Evolutionary conservation across 75 land plant species (phyloP).

Genomic region (Adiantum capillusveneris): DNA sequence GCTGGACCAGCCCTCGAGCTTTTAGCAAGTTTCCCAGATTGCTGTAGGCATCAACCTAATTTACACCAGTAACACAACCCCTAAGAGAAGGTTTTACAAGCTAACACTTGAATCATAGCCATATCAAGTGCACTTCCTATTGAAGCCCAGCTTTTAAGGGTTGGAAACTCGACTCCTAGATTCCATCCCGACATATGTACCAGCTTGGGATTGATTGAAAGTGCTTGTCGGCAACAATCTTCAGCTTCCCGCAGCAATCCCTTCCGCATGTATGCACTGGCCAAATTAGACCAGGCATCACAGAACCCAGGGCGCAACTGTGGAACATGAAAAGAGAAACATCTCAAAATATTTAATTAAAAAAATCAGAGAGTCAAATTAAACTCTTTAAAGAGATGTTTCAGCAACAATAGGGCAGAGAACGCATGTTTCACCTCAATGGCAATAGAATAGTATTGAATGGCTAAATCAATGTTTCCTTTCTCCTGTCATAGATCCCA

Average conservation of each 20-base stretch:
- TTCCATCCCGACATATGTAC: too few relatives aligned
- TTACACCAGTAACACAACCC: neutral
- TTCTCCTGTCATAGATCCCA: conserved; percentile 56
- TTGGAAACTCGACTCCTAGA: too few relatives aligned
- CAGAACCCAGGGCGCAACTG: conserved; percentile 89
- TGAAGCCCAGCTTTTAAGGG: too few relatives aligned
- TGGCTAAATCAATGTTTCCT: conserved; percentile 90
- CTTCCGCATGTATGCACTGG: conserved; percentile 97
- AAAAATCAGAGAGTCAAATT: neutral
- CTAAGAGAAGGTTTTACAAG: too few relatives aligned
- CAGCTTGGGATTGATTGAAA: conserved; percentile 76
- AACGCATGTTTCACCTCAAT: conserved; percentile 56
- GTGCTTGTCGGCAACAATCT: conserved; percentile 91
- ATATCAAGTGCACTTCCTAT: too few relatives aligned
- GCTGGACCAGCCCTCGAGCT: conserved; percentile 86
- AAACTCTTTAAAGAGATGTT: too few relatives aligned
- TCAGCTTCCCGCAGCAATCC: conserved; percentile 86
- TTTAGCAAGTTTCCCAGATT: conserved; percentile 94
- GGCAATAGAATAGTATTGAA: conserved; percentile 73
- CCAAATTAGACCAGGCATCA: conserved; percentile 99
- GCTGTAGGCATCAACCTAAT: conserved; percentile 96
- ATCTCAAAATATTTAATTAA: neutral
- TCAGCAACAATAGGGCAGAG: too few relatives aligned
- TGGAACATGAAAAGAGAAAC: neutral
- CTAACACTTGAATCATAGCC: too few relatives aligned